Conservation (phyloP, 1,284 basidiomycete species). For the Fistulinella cinereoalba region DNA sequence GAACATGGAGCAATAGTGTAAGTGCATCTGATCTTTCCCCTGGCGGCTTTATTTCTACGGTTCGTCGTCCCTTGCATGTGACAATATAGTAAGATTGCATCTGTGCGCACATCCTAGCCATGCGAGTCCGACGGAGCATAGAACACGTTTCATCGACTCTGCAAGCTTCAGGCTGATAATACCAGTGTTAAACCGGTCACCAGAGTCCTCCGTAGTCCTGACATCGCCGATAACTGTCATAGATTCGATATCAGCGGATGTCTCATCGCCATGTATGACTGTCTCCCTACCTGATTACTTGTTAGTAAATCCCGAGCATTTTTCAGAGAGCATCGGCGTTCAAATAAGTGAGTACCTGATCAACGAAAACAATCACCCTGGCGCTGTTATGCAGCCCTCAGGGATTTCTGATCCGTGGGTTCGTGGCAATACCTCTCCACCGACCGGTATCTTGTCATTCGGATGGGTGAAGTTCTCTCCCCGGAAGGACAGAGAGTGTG, state of each 20-base stretch:
- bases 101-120: neutral
- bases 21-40: neutral
- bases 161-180: neutral
- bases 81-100: neutral
- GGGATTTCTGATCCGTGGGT: slow-evolving; percentile 2
- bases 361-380: neutral
- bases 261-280: neutral
- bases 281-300: neutral
- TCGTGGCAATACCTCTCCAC: slow-evolving; percentile 1
- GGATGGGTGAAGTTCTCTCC: too few species aligned
- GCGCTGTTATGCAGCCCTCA: neutral
- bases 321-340: slow-evolving; percentile 21
- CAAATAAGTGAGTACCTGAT: slow-evolving; percentile 23
- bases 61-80: neutral
- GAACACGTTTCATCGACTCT: neutral
- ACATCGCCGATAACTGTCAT: slow-evolving; percentile 2
- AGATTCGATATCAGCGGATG: slow-evolving; percentile 5
- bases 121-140: slow-evolving; percentile 9
- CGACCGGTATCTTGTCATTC: slow-evolving; percentile 5
- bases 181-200: slow-evolving; percentile 2
- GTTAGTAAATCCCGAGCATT: slow-evolving; percentile 3
- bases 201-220: neutral
- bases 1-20: too few species aligned
- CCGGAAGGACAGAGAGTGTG: slow-evolving; percentile 2
- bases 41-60: neutral